These are phyloP conservation scores for Coemansia sp. DNA, from an alignment of 371 early-diverging fungal genomes.

Conservation along the genomic window DNA sequence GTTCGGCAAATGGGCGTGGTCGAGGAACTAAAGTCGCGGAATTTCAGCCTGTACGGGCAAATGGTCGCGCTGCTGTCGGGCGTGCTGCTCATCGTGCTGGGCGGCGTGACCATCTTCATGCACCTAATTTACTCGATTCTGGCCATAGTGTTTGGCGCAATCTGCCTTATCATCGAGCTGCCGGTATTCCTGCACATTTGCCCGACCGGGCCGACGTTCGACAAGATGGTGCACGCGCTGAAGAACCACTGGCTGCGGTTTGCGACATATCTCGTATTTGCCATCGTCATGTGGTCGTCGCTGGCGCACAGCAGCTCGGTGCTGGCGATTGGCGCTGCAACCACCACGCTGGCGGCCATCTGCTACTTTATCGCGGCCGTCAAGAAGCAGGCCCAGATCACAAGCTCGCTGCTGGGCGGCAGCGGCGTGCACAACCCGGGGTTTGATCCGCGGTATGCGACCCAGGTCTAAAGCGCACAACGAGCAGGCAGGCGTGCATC, in stretches of 20 bases:
- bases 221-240: slow-evolving; percentile 33
- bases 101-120: slow-evolving; percentile 38
- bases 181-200: slow-evolving; percentile 39
- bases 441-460: slow-evolving; percentile 24
- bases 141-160: slow-evolving; percentile 45
- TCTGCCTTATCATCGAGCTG: slow-evolving; percentile 46
- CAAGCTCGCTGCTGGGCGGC: slow-evolving; percentile 35
- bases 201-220: slow-evolving; percentile 45
- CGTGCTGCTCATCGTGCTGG: slow-evolving; percentile 46
- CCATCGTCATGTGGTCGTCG: slow-evolving; percentile 50
- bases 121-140: slow-evolving; percentile 47
- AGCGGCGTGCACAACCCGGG: slow-evolving; percentile 26
- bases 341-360: slow-evolving; percentile 36
- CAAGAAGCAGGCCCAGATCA: slow-evolving; percentile 42
- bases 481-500: not conserved
- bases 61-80: slow-evolving; percentile 43
- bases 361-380: slow-evolving; percentile 47
- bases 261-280: slow-evolving; percentile 43
- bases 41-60: slow-evolving; percentile 50
- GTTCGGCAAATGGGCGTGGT: slow-evolving; percentile 36
- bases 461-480: slow-evolving; percentile 15
- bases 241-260: slow-evolving; percentile 51
- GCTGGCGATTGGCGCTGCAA: slow-evolving; percentile 43
- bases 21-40: slow-evolving; percentile 43
- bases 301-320: slow-evolving; percentile 42